phyloP scores from a whole-genome alignment of 2,329 filamentous ascomycete species.

The Knufia petricola region DNA sequence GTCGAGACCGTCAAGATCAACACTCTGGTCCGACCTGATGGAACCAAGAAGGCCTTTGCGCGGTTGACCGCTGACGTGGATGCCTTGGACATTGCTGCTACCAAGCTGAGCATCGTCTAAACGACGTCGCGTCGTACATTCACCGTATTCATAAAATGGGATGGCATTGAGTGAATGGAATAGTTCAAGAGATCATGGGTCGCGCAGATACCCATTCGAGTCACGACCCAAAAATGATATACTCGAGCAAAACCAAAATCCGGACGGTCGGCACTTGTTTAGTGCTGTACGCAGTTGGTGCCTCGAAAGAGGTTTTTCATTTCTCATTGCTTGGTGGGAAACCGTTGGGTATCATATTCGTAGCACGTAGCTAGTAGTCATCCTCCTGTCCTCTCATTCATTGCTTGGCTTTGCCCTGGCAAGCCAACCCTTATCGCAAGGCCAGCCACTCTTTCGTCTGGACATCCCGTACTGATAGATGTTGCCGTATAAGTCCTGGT shows the following conservation, averaged over 20 bases:
- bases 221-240: neutral
- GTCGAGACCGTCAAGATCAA: conserved; percentile 98
- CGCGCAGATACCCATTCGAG: too few relatives aligned
- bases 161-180: neutral
- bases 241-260: conserved; percentile 11
- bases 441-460: too few relatives aligned
- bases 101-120: conserved; percentile 96
- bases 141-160: neutral
- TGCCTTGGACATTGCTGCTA: conserved; percentile 97
- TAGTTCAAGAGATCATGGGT: neutral
- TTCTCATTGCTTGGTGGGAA: neutral
- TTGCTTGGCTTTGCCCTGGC: too few relatives aligned
- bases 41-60: conserved; percentile 97
- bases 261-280: conserved; percentile 7
- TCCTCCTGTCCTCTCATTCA: too few relatives aligned
- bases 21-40: conserved; percentile 92
- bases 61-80: conserved; percentile 94
- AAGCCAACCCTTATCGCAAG: too few relatives aligned
- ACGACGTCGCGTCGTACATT: neutral
- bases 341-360: conserved; percentile 5
- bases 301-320: conserved; percentile 1
- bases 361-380: neutral
- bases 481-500: too few relatives aligned
- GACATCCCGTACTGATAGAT: too few relatives aligned
- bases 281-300: conserved; percentile 11